Evolutionary conservation across 73 alveolate genomes (phyloP), one percentile per base, ranked within the genome.

Genomic region (Effrenium voratum): DNA sequence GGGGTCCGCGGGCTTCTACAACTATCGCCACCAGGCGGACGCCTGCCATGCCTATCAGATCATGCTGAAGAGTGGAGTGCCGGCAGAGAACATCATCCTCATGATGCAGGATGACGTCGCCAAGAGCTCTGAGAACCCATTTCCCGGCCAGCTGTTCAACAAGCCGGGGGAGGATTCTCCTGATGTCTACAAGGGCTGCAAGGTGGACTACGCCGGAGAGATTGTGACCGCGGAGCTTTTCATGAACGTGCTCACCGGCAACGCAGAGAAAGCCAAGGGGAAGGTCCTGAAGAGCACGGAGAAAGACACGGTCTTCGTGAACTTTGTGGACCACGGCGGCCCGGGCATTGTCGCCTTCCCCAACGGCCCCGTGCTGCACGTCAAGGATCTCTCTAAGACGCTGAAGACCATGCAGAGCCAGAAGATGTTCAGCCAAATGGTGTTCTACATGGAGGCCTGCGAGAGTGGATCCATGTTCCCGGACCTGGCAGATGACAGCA

Each of bases 21-120:
- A 99, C 99, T 99, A 99, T 98, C 99, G 99, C 46, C 99, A 99
- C 99, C 99, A 99, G 99, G 99, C 99, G 55, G 99, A 99, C 97
- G 99, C 99, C 84, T 99, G 99, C 99, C 99, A 99, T 95, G 99
- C 99, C 77, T 99, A 99, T 94, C 99, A 99, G 81, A 98, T 99
- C 77, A 94, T 99, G 87, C 75, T 98, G n/a, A 95, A 92, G 93
- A 99, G 99, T 59, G 99, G 99, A 38, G 99, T 99, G 36, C 99
- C 99, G 22, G 99, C 99, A 52, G 99, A 99, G 43, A 91, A 99
- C 95, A 99, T 99, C 94, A 99, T 99, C 87, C 99, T 99, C 46
- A 98, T 99, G 97, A 99, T 99, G 76, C 99, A 99, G 99, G 99
- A 99, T 94, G 99, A 99, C 99, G 99, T 99, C 38, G 99, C 99